Evolutionary conservation across 2,329 filamentous ascomycete species (phyloP).

Genomic region (Sclerotinia spermophila): DNA sequence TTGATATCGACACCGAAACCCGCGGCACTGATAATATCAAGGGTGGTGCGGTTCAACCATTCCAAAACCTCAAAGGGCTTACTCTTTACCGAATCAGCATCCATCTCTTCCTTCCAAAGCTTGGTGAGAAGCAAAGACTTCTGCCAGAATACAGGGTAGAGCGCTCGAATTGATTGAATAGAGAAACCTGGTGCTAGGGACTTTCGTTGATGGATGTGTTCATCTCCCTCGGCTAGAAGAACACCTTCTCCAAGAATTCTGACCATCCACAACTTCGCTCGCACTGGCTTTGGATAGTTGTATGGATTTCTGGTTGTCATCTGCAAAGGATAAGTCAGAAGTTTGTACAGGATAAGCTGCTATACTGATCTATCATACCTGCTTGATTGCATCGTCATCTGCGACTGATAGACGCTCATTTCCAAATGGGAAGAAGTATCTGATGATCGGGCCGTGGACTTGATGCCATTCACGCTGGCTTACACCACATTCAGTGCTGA

Average conservation of each 20-base stretch:
- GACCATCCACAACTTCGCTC: conserved; percentile 53
- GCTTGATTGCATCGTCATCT: conserved; percentile 43
- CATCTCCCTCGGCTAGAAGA: conserved; percentile 70
- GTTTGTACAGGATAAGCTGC: too few species aligned
- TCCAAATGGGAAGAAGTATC: conserved; percentile 47
- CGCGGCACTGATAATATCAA: conserved; percentile 71
- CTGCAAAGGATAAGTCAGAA: conserved; percentile 27
- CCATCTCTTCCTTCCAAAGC: conserved; percentile 50
- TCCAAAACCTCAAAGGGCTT: conserved; percentile 34
- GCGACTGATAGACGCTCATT: conserved; percentile 44
- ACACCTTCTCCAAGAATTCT: conserved; percentile 68
- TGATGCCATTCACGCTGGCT: conserved; percentile 44
- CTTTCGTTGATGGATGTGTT: conserved; percentile 56
- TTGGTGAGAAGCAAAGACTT: conserved; percentile 47
- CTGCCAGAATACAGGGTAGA: conserved; percentile 59
- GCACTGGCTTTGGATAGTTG: conserved; percentile 44
- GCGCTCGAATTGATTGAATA: conserved; percentile 75
- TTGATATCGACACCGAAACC: conserved; percentile 68
- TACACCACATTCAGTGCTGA: conserved; percentile 42
- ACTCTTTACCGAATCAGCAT: conserved; percentile 32
- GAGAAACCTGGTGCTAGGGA: conserved; percentile 75
- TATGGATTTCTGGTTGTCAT: conserved; percentile 51
- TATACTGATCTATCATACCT: neutral
- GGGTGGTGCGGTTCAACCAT: conserved; percentile 63
- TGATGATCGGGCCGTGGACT: conserved; percentile 42